These are phyloP conservation scores for Candida montana DNA, from an alignment of 805 yeast genomes.

Conservation along the genomic window DNA sequence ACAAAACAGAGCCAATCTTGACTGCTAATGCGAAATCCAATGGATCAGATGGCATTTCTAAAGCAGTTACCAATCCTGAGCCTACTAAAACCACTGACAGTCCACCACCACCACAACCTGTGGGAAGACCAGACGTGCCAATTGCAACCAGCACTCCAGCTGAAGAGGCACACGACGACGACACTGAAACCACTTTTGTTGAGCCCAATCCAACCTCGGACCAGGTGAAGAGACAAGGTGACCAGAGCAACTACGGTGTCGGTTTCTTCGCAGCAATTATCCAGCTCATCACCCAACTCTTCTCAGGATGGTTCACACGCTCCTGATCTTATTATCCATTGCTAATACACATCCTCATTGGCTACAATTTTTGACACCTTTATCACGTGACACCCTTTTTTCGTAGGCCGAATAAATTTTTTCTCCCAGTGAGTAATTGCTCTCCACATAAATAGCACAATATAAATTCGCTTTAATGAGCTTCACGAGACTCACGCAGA, in stretches of 20 bases:
- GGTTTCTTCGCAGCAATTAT: slow-evolving; percentile 20
- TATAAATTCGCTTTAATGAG: neutral
- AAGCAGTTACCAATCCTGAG: neutral
- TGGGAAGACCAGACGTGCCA: slow-evolving; percentile 2
- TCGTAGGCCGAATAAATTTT: neutral
- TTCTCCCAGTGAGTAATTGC: neutral
- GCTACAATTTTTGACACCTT: no score
- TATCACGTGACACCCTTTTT: neutral
- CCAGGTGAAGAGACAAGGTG: neutral
- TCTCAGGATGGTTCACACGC: slow-evolving; percentile 20
- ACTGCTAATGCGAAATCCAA: neutral
- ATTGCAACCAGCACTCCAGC: neutral
- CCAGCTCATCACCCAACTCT: slow-evolving; percentile 21
- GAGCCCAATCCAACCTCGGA: no score
- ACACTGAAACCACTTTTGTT: no score
- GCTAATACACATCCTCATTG: no score
- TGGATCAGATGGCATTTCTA: no score
- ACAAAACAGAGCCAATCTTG: neutral
- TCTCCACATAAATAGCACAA: neutral
- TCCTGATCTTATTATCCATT: no score
- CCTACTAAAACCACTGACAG: neutral
- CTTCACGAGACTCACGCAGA: neutral
- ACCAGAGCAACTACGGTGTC: slow-evolving; percentile 6
- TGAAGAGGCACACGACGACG: no score
- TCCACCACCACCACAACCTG: slow-evolving; percentile 4